Conservation (phyloP, 2,329 filamentous ascomycete genomes). For the Pseudocercospora eumusae region DNA sequence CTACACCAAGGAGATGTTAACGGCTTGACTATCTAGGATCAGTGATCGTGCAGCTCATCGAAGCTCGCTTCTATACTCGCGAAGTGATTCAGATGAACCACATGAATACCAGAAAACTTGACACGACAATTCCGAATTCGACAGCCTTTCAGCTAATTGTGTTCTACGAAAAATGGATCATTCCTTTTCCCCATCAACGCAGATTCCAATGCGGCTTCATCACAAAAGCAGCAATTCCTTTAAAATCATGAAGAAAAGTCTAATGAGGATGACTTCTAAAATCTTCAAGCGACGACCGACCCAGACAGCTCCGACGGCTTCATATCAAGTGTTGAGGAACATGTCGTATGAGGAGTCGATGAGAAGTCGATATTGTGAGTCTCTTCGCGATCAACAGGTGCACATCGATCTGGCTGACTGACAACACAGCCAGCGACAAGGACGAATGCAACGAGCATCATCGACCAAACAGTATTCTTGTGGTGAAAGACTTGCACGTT, state of each 20-base stretch:
- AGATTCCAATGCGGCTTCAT: not conserved
- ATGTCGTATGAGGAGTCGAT: not conserved
- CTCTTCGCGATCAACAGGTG: not conserved
- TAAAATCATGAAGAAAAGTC: not conserved
- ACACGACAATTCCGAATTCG: not conserved
- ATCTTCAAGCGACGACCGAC: not conserved
- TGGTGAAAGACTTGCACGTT: slow-evolving; percentile 3
- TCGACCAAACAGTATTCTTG: slow-evolving; percentile 8
- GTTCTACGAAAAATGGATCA: not conserved
- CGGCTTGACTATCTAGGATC: not conserved
- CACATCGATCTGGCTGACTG: not conserved
- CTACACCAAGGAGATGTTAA: not conserved
- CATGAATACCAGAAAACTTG: slow-evolving; percentile 1
- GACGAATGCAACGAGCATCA: slow-evolving; percentile 4
- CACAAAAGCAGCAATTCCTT: not conserved
- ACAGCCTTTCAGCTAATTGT: not conserved
- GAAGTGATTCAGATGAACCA: slow-evolving; percentile 2
- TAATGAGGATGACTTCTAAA: not conserved
- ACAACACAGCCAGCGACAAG: not conserved
- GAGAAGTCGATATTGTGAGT: slow-evolving; percentile 2
- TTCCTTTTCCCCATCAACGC: not conserved
- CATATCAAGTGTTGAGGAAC: not conserved
- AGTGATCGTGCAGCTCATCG: not conserved
- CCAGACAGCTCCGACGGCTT: not conserved
- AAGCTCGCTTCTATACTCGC: not conserved